Evolutionary conservation across 768 basidiomycete species (phyloP), one percentile per base, ranked within the genome.

Genomic region (Panaeolus papilionaceus): DNA sequence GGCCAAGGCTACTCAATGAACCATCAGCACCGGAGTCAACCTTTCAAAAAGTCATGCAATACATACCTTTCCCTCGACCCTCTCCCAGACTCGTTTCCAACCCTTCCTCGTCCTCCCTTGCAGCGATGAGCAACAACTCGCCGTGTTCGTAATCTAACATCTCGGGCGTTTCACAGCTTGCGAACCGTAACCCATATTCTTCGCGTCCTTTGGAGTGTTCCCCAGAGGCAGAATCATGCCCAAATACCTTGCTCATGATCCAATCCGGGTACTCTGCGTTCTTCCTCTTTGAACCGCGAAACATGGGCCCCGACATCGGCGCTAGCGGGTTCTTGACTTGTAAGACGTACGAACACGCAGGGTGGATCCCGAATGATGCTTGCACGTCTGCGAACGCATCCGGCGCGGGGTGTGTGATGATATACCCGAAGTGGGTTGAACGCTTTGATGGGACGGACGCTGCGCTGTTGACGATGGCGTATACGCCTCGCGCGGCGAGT

Each of bases 401-500:
- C 0, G 84, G 78, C 38, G 3, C 78, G 67, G 1, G 85, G 68
- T 90, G 87, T 4, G 87, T 86, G 45, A 90, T 79, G 67, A 85
- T 79, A 72, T 89, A 89, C 0, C 86, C 90, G 39, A 90, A 79
- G 73, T 86, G 86, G 0, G 87, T 89, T 64, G 78, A 79, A 45
- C 84, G 79, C 62, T 78, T 72, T 0, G 85, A 89, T 0, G 82
- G 85, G 2, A 78, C 80, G 0, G 33, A 1, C 1, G 33, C 33
- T 3, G 33, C 33, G 33, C 33, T 33, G 33, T 33, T 33, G 33
- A 33, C 33, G 33, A 33, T 33, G 33, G 33, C 33, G 33, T 33
- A 33, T 33, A 33, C 33, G 1, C 33, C 33, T 33, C 33, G 3
- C 5, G 33, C 33, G 3, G 5, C 5, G 33, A 33, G 33, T 74